These are phyloP conservation scores for Sphagnum tenellum DNA, from an alignment of 225 moss, liverwort and hornwort species.

Conservation along the genomic window DNA sequence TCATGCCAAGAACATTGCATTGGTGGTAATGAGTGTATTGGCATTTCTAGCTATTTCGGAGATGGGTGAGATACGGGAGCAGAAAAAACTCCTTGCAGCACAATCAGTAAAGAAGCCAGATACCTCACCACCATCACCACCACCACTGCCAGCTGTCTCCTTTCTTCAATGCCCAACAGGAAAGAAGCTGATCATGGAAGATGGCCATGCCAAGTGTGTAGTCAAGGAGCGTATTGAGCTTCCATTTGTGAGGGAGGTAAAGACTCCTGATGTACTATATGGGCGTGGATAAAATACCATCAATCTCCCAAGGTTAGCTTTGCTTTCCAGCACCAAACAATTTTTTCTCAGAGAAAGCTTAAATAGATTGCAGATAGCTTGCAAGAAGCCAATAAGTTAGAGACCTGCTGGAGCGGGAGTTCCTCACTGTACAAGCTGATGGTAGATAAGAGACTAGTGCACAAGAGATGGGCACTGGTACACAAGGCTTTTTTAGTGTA, in stretches of 20 bases:
- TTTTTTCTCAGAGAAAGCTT: no score
- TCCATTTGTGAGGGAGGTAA: slow-evolving; percentile 70
- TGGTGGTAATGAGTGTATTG: slow-evolving; percentile 72
- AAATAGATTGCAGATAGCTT: no score
- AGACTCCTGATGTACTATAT: slow-evolving; percentile 78
- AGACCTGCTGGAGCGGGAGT: no score
- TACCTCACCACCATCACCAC: slow-evolving; percentile 4
- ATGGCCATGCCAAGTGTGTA: slow-evolving; percentile 66
- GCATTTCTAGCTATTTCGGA: slow-evolving; percentile 75
- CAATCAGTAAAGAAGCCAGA: slow-evolving; percentile 11
- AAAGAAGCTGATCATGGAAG: slow-evolving; percentile 66
- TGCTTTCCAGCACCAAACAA: neutral
- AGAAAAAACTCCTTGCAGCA: slow-evolving; percentile 22
- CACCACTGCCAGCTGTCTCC: slow-evolving; percentile 23
- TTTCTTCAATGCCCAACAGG: slow-evolving; percentile 50
- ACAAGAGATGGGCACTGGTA: no score
- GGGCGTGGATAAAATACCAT: slow-evolving; percentile 58
- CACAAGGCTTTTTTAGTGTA: no score
- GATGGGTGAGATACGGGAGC: slow-evolving; percentile 59
- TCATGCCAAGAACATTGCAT: slow-evolving; percentile 53
- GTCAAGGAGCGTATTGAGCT: slow-evolving; percentile 93
- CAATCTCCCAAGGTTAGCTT: slow-evolving; percentile 5
- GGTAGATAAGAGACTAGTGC: no score
- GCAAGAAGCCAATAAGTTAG: no score
- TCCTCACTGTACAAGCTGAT: no score